Percentiles rank a stretch among this genome's conserved stretches.
Evolutionary conservation across 768 basidiomycete species (phyloP).

Genomic region (Erythrobasidium yunnanense): DNA sequence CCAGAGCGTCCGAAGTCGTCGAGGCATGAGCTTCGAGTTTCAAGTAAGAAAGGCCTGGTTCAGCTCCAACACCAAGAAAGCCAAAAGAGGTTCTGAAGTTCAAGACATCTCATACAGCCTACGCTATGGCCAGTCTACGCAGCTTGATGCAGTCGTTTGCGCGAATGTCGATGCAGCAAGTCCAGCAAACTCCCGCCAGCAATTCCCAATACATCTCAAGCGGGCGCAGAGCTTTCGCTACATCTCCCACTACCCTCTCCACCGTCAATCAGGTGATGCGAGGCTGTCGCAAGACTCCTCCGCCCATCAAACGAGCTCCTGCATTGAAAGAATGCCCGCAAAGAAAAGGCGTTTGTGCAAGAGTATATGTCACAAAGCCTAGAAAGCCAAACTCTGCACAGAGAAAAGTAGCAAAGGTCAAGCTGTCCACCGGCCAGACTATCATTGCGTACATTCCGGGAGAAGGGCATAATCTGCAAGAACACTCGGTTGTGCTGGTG

Average conservation of each 20-base stretch:
- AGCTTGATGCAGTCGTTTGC: conserved; percentile 14
- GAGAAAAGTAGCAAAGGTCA: conserved; percentile 89
- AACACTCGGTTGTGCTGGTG: conserved; percentile 91
- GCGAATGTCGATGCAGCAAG: conserved; percentile 16
- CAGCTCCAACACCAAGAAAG: no score
- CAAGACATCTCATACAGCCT: no score
- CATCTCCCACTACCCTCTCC: conserved; percentile 40
- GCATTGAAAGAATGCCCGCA: conserved; percentile 69
- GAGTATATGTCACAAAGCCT: conserved; percentile 61
- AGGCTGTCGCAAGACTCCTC: conserved; percentile 53
- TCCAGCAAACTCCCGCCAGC: no score
- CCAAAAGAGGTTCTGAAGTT: no score
- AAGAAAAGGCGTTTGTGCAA: conserved; percentile 80
- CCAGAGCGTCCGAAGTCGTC: neutral
- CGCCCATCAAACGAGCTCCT: conserved; percentile 57
- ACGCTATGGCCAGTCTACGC: conserved; percentile 6
- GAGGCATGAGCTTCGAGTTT: no score
- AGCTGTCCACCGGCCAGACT: conserved; percentile 75
- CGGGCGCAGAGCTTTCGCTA: conserved; percentile 32
- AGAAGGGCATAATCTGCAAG: conserved; percentile 95
- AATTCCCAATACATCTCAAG: no score
- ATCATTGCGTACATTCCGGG: conserved; percentile 91
- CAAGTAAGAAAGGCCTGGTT: no score
- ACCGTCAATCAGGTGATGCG: conserved; percentile 84
- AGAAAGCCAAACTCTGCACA: conserved; percentile 99